Percentiles rank a stretch among this genome's conserved stretches.
Conservation (phyloP, 129 eudicot species). For the Chrysanthemum seticuspe region DNA sequence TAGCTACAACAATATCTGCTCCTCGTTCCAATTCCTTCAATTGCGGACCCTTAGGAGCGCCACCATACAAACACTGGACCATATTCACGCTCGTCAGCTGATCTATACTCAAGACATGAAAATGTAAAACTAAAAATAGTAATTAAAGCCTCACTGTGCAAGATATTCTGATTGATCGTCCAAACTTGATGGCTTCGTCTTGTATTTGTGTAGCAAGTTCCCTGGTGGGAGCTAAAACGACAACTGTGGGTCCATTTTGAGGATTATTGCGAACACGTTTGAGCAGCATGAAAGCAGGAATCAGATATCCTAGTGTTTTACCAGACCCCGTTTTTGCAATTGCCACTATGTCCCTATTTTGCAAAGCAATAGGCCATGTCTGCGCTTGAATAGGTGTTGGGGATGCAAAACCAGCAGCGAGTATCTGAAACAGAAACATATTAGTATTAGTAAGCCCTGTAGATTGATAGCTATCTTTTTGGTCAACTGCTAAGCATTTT, state of each 20-base stretch:
- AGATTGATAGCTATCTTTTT: background rate
- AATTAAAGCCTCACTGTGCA: slow-evolving; percentile 60
- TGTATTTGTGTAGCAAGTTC: slow-evolving; percentile 99
- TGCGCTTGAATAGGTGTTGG: slow-evolving; percentile 98
- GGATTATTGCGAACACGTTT: slow-evolving; percentile 63
- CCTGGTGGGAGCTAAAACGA: slow-evolving; percentile 89
- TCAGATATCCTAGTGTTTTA: slow-evolving; percentile 90
- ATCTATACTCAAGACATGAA: background rate
- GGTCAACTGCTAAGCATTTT: slow-evolving; percentile 1
- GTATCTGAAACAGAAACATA: slow-evolving; percentile 51
- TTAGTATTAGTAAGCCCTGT: slow-evolving; percentile 21
- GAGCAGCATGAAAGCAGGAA: slow-evolving; percentile 86
- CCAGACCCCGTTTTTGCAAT: slow-evolving; percentile 99
- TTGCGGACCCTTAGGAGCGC: slow-evolving; percentile 88
- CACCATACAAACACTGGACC: slow-evolving; percentile 88
- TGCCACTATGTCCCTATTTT: slow-evolving; percentile 85
- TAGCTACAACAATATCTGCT: slow-evolving; percentile 88
- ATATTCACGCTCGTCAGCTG: slow-evolving; percentile 8
- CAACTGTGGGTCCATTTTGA: slow-evolving; percentile 83
- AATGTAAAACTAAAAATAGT: background rate
- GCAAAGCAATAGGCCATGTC: slow-evolving; percentile 97
- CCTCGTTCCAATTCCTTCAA: slow-evolving; percentile 83
- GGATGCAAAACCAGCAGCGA: slow-evolving; percentile 72
- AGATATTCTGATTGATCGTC: slow-evolving; percentile 74
- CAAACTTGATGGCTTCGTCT: slow-evolving; percentile 92